Evolutionary conservation across 257 asterid genomes (phyloP).

Genomic region (Leonotis leonurus): DNA sequence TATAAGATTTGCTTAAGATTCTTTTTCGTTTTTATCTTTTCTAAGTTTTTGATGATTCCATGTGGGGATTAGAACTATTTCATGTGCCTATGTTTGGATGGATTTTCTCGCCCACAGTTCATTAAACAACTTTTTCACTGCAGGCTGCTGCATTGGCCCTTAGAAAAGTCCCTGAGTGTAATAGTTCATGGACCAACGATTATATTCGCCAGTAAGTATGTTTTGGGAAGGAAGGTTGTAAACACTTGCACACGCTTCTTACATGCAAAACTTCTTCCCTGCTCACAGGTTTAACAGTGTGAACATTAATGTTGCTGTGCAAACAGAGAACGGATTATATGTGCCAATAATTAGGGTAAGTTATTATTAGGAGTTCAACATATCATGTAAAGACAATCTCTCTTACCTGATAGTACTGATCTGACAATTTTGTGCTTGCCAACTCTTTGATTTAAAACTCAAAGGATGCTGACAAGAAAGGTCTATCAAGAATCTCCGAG

Average conservation of each 20-base stretch:
- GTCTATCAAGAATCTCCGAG: conserved; percentile 69
- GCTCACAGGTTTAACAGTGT: conserved; percentile 67
- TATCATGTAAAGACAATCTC: neutral
- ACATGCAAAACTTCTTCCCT: conserved; percentile 15
- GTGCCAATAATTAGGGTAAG: conserved; percentile 89
- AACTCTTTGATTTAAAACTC: conserved; percentile 15
- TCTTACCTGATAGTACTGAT: neutral
- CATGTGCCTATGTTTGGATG: neutral
- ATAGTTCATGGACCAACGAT: conserved; percentile 95
- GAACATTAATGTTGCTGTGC: conserved; percentile 92
- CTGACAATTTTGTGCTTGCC: neutral
- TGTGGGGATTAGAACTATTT: neutral
- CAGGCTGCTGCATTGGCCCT: conserved; percentile 99
- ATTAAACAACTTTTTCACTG: conserved; percentile 15
- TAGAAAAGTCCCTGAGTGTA: conserved; percentile 86
- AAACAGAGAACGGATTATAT: conserved; percentile 83
- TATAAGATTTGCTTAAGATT: neutral
- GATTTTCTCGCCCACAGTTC: neutral
- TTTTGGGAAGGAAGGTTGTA: conserved; percentile 7
- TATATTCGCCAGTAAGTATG: conserved; percentile 90
- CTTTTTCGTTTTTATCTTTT: neutral
- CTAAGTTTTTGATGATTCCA: neutral
- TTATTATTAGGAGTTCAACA: neutral
- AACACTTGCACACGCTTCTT: neutral
- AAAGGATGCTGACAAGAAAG: conserved; percentile 97